Evolutionary conservation across 495 filamentous ascomycete species (phyloP).

Genomic region (Neurospora sp.): DNA sequence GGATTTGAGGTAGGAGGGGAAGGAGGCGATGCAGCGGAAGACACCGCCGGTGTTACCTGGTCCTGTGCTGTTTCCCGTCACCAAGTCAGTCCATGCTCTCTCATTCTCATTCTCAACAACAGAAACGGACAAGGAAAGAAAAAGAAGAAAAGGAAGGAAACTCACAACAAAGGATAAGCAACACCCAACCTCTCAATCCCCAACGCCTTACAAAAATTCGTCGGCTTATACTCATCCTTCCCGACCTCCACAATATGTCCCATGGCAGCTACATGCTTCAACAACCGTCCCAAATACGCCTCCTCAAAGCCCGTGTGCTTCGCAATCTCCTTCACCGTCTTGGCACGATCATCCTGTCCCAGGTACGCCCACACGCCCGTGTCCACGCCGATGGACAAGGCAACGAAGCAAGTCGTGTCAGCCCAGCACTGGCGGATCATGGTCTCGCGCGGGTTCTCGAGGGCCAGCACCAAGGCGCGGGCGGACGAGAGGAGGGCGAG

Average conservation of each 20-base stretch:
- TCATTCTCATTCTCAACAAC: neutral
- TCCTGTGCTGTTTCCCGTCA: neutral
- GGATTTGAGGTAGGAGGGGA: neutral
- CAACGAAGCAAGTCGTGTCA: neutral
- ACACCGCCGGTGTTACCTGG: neutral
- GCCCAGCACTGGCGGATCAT: conserved; percentile 25
- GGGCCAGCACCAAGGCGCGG: conserved; percentile 7
- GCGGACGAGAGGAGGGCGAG: conserved; percentile 7
- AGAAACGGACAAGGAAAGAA: neutral
- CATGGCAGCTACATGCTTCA: conserved; percentile 37
- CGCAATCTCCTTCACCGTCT: neutral
- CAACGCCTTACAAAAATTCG: conserved; percentile 28
- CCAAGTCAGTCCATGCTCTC: neutral
- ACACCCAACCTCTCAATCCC: conserved; percentile 21
- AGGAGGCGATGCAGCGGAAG: conserved; percentile 9
- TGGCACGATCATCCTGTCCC: neutral
- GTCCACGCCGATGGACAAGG: neutral
- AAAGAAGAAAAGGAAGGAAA: neutral
- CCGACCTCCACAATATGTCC: conserved; percentile 31
- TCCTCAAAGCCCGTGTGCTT: neutral
- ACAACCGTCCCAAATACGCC: conserved; percentile 12
- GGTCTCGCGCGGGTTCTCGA: conserved; percentile 23
- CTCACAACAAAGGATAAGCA: conserved; percentile 13
- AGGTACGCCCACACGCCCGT: neutral
- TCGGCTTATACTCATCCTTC: conserved; percentile 31